Conservation (phyloP, 345 rosid species). For the Turritis glabra region DNA sequence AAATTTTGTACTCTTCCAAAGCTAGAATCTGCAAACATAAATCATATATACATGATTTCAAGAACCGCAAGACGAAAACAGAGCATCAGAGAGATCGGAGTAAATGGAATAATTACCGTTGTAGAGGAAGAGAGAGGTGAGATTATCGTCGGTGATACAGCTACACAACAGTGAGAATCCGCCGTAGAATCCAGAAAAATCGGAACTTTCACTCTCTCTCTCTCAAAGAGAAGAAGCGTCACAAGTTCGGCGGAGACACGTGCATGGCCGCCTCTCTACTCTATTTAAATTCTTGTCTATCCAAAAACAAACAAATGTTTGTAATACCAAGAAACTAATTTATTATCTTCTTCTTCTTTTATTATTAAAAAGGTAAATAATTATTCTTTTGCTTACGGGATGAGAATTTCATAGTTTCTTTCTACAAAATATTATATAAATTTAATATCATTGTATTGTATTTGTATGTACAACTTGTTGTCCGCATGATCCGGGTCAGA, state of each 20-base stretch:
- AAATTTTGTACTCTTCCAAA: neutral
- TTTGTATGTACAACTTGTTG: conserved; percentile 1
- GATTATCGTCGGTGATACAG: neutral
- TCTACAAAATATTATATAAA: neutral
- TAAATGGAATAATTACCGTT: neutral
- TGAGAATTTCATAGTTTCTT: neutral
- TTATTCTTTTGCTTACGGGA: neutral
- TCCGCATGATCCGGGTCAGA: conserved; percentile 16
- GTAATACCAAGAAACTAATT: neutral
- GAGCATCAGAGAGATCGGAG: neutral
- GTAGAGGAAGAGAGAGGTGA: neutral
- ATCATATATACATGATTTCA: too few relatives aligned
- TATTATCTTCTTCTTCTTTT: neutral
- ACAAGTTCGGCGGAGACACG: neutral
- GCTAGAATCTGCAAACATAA: neutral
- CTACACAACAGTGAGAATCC: neutral
- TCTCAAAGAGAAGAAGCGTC: conserved; percentile 1
- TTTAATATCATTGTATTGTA: neutral
- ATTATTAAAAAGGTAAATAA: neutral
- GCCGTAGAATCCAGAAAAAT: conserved; percentile 8
- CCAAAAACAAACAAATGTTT: neutral
- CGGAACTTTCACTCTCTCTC: neutral
- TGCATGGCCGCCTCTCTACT: neutral
- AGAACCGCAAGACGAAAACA: conserved; percentile 1
- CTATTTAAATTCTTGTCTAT: neutral